Conservation (phyloP, 108 stramenopile species). For the Cyclotella sp. region DNA sequence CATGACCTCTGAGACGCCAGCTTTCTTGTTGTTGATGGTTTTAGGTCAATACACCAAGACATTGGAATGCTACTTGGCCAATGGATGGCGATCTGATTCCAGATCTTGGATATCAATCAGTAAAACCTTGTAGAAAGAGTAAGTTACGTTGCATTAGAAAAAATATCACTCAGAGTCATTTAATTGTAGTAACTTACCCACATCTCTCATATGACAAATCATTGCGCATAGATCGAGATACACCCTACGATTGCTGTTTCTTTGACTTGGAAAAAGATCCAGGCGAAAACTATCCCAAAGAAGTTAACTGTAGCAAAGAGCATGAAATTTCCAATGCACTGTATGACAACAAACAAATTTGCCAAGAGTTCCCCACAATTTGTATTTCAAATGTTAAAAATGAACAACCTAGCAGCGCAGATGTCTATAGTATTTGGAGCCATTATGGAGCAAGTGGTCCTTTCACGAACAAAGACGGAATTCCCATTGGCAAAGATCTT, state of each 20-base stretch:
- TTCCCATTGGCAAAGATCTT: not conserved
- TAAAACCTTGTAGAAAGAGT: not conserved
- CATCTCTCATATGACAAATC: too few relatives aligned
- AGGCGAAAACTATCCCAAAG: not conserved
- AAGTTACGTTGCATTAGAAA: too few relatives aligned
- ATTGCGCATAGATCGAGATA: not conserved
- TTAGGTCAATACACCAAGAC: not conserved
- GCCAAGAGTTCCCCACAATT: not conserved
- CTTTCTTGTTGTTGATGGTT: not conserved
- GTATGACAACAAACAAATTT: not conserved
- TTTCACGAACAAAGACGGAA: not conserved
- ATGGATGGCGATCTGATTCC: not conserved
- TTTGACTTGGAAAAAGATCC: not conserved
- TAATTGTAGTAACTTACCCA: too few relatives aligned
- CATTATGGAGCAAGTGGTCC: slow-evolving; percentile 4
- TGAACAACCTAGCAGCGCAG: not conserved
- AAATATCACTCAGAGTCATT: too few relatives aligned
- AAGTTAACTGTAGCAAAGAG: not conserved
- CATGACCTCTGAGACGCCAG: not conserved
- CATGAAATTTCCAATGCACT: not conserved
- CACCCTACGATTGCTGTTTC: not conserved
- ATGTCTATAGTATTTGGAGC: not conserved
- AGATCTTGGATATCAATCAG: not conserved
- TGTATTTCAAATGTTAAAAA: not conserved
- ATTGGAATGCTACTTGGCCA: slow-evolving; percentile 2